Percentiles rank a stretch among this genome's conserved stretches.
phyloP scores from a whole-genome alignment of 1,139 yeast genomes.

The Lodderomyces elongisporus region DNA sequence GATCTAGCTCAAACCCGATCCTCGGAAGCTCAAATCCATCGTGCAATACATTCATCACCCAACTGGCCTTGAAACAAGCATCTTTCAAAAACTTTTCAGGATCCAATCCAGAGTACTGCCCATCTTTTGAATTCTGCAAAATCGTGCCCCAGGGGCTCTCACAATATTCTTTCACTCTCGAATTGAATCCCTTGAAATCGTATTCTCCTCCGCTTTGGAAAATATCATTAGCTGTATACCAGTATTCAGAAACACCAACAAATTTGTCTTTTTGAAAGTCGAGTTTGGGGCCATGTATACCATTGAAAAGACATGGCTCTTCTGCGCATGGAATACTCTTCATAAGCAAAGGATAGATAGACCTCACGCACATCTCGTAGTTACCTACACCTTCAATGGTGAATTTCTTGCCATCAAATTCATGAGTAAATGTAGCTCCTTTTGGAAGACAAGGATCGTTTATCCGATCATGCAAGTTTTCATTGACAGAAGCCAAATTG shows the following conservation, averaged over 20 bases:
- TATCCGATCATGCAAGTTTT: conserved; percentile 21
- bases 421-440: conserved; percentile 43
- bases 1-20: conserved; percentile 44
- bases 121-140: conserved; percentile 43
- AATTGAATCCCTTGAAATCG: conserved; percentile 56
- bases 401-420: conserved; percentile 41
- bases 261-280: conserved; percentile 68
- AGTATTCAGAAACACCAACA: conserved; percentile 76
- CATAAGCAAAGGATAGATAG: conserved; percentile 64
- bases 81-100: conserved; percentile 47
- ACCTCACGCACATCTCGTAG: conserved; percentile 60
- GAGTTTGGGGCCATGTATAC: conserved; percentile 72
- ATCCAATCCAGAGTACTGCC: conserved; percentile 46
- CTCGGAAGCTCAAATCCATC: conserved; percentile 77
- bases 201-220: conserved; percentile 76
- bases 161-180: conserved; percentile 59
- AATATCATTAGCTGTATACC: conserved; percentile 82
- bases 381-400: conserved; percentile 61
- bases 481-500: conserved; percentile 21
- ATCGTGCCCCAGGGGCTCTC: conserved; percentile 59
- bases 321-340: conserved; percentile 71
- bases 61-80: conserved; percentile 78
- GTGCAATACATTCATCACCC: conserved; percentile 73
- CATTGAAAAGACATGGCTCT: conserved; percentile 73
- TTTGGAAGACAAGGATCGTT: conserved; percentile 70